Conservation (phyloP, 108 stramenopile species). For the Nitzschia inconspicua region DNA sequence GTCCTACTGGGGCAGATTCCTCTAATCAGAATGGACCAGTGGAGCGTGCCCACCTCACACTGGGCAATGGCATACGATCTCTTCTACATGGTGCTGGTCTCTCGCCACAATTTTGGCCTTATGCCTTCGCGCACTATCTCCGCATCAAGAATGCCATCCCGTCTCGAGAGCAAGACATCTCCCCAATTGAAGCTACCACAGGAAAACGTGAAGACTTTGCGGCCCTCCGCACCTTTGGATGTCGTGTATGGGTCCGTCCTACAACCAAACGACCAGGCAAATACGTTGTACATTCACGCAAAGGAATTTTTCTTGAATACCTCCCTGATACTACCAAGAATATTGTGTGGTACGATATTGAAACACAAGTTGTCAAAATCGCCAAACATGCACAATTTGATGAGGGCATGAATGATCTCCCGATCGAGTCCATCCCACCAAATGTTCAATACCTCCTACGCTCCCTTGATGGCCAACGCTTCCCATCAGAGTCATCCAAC, state of each 20-base stretch:
- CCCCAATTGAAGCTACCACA: slow-evolving; percentile 1
- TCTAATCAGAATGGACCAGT: slow-evolving; percentile 10
- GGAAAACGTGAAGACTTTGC: slow-evolving; percentile 2
- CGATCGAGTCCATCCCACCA: slow-evolving; percentile 9
- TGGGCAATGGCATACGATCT: neutral
- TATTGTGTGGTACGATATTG: slow-evolving; percentile 16
- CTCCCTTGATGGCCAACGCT: neutral
- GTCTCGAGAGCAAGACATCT: neutral
- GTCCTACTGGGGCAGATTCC: slow-evolving; percentile 26
- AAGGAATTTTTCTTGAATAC: slow-evolving; percentile 30
- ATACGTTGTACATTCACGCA: neutral
- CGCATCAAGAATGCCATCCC: slow-evolving; percentile 13
- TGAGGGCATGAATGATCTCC: slow-evolving; percentile 40
- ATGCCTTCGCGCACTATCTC: slow-evolving; percentile 6
- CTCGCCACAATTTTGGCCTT: slow-evolving; percentile 2
- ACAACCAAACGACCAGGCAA: neutral
- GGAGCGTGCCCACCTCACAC: slow-evolving; percentile 1
- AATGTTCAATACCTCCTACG: slow-evolving; percentile 9
- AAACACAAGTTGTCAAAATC: slow-evolving; percentile 12
- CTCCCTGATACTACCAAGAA: slow-evolving; percentile 18
- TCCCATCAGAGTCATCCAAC: no score
- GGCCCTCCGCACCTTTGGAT: slow-evolving; percentile 33
- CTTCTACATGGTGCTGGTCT: neutral
- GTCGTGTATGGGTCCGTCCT: slow-evolving; percentile 11
- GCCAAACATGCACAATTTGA: slow-evolving; percentile 33